Evolutionary conservation across 2,329 filamentous ascomycete genomes (phyloP).

Genomic region (Hymenoscyphus infarciens): DNA sequence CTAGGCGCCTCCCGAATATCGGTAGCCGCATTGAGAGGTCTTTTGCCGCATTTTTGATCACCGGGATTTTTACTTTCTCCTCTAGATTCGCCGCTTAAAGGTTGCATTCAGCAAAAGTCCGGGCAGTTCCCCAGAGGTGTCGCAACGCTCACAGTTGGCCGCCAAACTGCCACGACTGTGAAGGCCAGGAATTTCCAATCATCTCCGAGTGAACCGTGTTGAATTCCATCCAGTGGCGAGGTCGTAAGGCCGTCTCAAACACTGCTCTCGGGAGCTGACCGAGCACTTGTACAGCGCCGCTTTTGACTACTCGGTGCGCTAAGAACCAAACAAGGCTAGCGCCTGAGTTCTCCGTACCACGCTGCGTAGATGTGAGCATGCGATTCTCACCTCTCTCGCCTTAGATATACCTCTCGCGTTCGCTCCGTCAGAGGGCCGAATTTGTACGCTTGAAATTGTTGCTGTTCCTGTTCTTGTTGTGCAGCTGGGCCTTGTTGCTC

Average conservation of each 20-base stretch:
- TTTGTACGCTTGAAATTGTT: neutral
- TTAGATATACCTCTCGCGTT: constrained; percentile 1
- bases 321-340: neutral
- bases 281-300: neutral
- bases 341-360: neutral
- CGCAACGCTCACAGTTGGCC: neutral
- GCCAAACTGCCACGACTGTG: neutral
- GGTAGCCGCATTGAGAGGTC: neutral
- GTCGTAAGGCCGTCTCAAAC: neutral
- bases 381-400: neutral
- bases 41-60: neutral
- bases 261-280: neutral
- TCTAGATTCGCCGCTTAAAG: neutral
- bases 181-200: neutral
- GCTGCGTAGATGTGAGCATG: neutral
- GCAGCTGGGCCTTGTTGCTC: neutral
- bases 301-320: neutral
- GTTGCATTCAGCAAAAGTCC: neutral
- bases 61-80: constrained; percentile 3
- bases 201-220: neutral
- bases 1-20: neutral
- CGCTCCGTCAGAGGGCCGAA: neutral
- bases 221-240: neutral
- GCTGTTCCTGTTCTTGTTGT: neutral
- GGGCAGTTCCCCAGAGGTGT: neutral